These are phyloP conservation scores for Lachancea fermentati DNA, from an alignment of 805 yeast genomes.

Conservation along the genomic window DNA sequence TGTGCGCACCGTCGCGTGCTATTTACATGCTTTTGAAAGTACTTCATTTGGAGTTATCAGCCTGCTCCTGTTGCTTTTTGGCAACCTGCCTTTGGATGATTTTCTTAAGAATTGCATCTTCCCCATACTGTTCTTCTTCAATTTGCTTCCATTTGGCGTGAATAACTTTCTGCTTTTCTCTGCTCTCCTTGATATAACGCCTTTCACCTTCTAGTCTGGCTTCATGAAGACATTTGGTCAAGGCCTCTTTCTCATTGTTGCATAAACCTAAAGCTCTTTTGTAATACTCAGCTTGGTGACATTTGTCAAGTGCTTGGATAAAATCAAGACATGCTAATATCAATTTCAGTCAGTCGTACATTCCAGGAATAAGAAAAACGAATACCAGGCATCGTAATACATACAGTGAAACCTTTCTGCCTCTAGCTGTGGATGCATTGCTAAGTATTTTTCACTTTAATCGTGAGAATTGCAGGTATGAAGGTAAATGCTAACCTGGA, in stretches of 20 bases:
- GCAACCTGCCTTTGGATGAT: conserved; percentile 51
- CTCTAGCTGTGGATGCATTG: conserved; percentile 52
- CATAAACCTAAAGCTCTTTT: conserved; percentile 77
- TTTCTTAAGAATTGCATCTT: conserved; percentile 61
- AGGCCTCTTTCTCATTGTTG: conserved; percentile 74
- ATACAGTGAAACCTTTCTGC: conserved; percentile 43
- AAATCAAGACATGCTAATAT: conserved; percentile 63
- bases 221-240: conserved; percentile 72
- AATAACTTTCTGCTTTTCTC: conserved; percentile 49
- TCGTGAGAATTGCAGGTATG: neutral
- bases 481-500: neutral
- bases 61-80: conserved; percentile 24
- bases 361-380: neutral
- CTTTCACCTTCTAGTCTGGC: conserved; percentile 63
- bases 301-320: conserved; percentile 83
- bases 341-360: neutral
- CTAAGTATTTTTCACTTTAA: conserved; percentile 1
- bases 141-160: conserved; percentile 53
- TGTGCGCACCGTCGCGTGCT: too few relatives aligned
- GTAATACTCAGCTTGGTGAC: conserved; percentile 67
- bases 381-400: conserved; percentile 13
- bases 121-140: conserved; percentile 78
- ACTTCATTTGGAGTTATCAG: conserved; percentile 7
- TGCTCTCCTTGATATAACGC: conserved; percentile 45
- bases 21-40: neutral